Base-by-base conservation (phyloP, 805 yeast genomes). In the Cyberlindnera xishuangbannaensis region DNA sequence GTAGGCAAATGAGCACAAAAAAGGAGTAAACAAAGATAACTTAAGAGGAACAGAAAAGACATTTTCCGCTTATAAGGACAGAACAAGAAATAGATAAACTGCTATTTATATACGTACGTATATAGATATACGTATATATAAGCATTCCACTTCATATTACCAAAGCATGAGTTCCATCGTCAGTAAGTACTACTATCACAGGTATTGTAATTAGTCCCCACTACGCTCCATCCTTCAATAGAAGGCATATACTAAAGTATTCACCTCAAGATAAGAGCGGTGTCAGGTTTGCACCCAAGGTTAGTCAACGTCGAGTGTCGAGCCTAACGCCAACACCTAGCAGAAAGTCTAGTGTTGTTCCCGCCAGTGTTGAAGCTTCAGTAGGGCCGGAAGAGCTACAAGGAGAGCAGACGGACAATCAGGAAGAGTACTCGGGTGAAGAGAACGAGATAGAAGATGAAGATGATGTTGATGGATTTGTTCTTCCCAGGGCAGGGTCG, bases 261-360 rank as follows among this genome's bases (percentile, higher is more conserved):
- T 33, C 33, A 36, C 36, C 5, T 11, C 11, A 9, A 52, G 57
- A 73, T 41, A 73, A 73, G 47, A 65, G 76, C 31, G 71, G 77
- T 17, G 69, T 81, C 10, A 73, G 81, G 36, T 81, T 81, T 56
- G 64, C 70, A n/a, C 87, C 87, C 3, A 78, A 77, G 40, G 47
- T 62, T 9, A 65, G 57, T 30, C 64, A 63, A 37, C 65, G 70
- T 45, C 59, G 71, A 32, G 51, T 62, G 16, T 50, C 51, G 1
- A 37, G 50, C 3, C 39, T 44, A 8, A 53, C 61, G 2, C 51
- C 58, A 18, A 41, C 36, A 3, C 25, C 27, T 7, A 47, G 57
- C 20, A 48, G 55, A 34, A 46, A 44, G 30, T 26, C 55, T 6
- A 50, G 46, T 25, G 36, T 38, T 18, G 39, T 49, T 1, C 42